phyloP scores from a whole-genome alignment of 768 basidiomycete genomes.

The Boletus sensibilis region DNA sequence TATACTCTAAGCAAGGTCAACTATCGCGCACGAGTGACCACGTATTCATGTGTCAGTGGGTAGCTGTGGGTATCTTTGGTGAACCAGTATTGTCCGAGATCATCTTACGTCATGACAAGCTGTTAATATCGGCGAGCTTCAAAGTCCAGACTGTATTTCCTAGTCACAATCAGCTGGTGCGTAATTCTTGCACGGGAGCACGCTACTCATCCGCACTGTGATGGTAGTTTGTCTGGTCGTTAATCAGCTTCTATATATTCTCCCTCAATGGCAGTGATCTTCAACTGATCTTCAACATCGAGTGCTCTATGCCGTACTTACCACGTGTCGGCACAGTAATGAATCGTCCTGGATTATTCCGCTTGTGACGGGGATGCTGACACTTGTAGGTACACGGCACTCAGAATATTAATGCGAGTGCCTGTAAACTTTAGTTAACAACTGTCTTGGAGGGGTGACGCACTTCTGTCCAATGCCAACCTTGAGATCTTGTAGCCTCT shows the following conservation, averaged over 20 bases:
- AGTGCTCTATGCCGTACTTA: slow-evolving; percentile 13
- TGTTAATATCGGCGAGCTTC: background rate
- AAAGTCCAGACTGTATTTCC: slow-evolving; percentile 2
- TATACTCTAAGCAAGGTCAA: background rate
- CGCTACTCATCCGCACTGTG: slow-evolving; percentile 2
- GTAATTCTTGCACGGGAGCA: background rate
- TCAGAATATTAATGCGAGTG: background rate
- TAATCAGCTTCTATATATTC: slow-evolving; percentile 25
- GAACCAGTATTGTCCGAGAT: slow-evolving; percentile 3
- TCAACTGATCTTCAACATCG: slow-evolving; percentile 28
- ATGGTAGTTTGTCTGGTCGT: slow-evolving; percentile 11
- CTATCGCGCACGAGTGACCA: background rate
- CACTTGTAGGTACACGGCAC: background rate
- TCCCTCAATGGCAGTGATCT: slow-evolving; percentile 28
- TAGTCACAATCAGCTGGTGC: background rate
- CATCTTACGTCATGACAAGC: slow-evolving; percentile 22
- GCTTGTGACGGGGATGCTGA: background rate
- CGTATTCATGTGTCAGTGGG: slow-evolving; percentile 6
- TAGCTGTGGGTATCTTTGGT: slow-evolving; percentile 1
- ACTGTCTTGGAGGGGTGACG: background rate
- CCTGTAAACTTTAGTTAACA: background rate
- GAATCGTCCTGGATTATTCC: slow-evolving; percentile 1
- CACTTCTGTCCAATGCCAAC: background rate
- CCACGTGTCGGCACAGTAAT: slow-evolving; percentile 10
- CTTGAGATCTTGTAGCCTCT: background rate